Conservation (phyloP, 1,284 basidiomycete genomes). For the Heterobasidion annosum region DNA sequence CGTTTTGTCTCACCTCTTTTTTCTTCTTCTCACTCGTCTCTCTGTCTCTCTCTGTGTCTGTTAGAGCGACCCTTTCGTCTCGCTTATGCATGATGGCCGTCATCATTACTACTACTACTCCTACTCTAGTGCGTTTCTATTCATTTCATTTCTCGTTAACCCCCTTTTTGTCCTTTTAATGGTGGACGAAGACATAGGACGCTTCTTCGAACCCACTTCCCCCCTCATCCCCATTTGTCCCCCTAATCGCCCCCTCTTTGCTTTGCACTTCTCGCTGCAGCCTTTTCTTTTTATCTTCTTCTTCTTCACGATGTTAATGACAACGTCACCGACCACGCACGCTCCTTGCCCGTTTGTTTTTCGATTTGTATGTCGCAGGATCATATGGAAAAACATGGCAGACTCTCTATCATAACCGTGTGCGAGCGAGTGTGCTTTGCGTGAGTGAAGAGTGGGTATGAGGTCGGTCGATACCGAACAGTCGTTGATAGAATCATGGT, state of each 20-base stretch:
- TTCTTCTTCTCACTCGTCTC: background rate
- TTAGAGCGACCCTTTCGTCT: too few relatives aligned
- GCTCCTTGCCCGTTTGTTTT: background rate
- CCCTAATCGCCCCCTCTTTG: background rate
- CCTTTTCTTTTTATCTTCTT: background rate
- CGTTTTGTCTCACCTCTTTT: background rate
- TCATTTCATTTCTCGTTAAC: background rate
- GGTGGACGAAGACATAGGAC: background rate
- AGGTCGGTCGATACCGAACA: too few relatives aligned
- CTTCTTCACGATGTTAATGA: background rate
- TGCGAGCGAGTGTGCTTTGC: too few relatives aligned
- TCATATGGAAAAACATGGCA: slow-evolving; percentile 3
- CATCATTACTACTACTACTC: background rate
- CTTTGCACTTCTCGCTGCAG: background rate
- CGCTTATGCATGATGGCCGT: background rate
- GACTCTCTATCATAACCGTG: too few relatives aligned
- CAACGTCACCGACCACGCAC: too few relatives aligned
- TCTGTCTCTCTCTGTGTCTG: background rate
- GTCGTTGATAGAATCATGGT: too few relatives aligned
- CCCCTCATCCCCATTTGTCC: background rate
- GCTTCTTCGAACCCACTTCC: background rate
- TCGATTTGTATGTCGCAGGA: slow-evolving; percentile 5
- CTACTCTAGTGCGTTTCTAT: background rate
- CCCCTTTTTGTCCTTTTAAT: background rate
- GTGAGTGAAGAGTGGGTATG: too few relatives aligned